Base-by-base conservation (phyloP, 2,329 filamentous ascomycete genomes). In the Botryotinia calthae region DNA sequence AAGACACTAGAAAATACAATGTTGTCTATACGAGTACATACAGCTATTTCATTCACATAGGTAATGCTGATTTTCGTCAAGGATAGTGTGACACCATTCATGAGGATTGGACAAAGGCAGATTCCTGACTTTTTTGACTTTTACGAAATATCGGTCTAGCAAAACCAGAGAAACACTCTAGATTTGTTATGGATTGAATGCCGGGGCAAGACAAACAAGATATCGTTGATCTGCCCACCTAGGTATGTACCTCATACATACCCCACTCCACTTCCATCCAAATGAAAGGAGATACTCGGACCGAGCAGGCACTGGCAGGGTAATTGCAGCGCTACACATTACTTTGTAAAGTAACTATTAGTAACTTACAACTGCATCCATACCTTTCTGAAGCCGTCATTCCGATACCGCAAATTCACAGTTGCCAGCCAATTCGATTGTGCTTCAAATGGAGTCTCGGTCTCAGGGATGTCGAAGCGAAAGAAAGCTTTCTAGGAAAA, bases 381-480 rank as follows among this genome's bases (percentile, higher is more conserved):
- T 46, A 62, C 54, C 40, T 44, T 61, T 69, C 25, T 22, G 22
- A 22, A 16, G 54, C 51, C 28, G 59, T 46, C n/a, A 4, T 69
- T 62, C 54, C 67, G 40, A 69, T 61, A 61, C 66, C 66, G 66
- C 66, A 67, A 28, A 56, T 8, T 56, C 51, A 28, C n/a, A 40
- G 25, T 48, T 4, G 40, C n/a, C 6, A 28, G 18, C 16, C 31
- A 22, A 18, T 46, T 66, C 12, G 42, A 34, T 31, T 46, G n/a
- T 62, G 34, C 37, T 63, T 28, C n/a, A 44, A 31, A 42, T 25
- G 56, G 34, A 37, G 31, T n/a, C 31, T 62, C 54, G 37, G 40
- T n/a, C 31, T 62, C 67, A 62, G 54, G 67, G 67, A 62, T 70
- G 31, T 28, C 54, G 54, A 70, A 70, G 56, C 56, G 67, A 68